These are phyloP conservation scores for Rhodomyrtus psidioides DNA, from an alignment of 441 rosid genomes.

Conservation along the genomic window DNA sequence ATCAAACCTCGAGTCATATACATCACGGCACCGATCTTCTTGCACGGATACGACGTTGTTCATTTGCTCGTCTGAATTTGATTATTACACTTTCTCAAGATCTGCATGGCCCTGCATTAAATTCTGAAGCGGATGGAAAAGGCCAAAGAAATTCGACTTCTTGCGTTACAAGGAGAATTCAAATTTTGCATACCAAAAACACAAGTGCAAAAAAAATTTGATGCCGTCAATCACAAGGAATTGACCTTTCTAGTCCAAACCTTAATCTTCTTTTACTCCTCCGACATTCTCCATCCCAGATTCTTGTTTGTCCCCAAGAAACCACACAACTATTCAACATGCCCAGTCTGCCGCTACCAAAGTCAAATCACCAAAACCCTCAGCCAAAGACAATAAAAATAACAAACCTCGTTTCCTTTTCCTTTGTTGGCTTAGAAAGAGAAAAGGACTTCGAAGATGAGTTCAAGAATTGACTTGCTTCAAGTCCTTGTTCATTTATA, in stretches of 20 bases:
- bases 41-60: not conserved
- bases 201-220: not conserved
- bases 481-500: not conserved
- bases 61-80: too few relatives aligned
- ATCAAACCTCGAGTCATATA: not conserved
- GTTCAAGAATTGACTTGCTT: not conserved
- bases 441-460: not conserved
- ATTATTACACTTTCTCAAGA: too few relatives aligned
- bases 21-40: not conserved
- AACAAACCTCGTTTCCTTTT: not conserved
- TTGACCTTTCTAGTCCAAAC: not conserved
- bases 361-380: not conserved
- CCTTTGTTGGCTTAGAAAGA: not conserved
- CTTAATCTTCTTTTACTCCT: not conserved
- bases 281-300: not conserved
- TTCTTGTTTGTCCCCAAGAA: not conserved
- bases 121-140: not conserved
- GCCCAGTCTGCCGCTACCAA: not conserved
- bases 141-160: not conserved
- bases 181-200: not conserved
- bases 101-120: not conserved
- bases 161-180: not conserved
- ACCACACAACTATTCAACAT: not conserved
- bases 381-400: not conserved
- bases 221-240: not conserved